phyloP scores from a whole-genome alignment of 108 stramenopile genomes.

The Nitzschia putrida region DNA sequence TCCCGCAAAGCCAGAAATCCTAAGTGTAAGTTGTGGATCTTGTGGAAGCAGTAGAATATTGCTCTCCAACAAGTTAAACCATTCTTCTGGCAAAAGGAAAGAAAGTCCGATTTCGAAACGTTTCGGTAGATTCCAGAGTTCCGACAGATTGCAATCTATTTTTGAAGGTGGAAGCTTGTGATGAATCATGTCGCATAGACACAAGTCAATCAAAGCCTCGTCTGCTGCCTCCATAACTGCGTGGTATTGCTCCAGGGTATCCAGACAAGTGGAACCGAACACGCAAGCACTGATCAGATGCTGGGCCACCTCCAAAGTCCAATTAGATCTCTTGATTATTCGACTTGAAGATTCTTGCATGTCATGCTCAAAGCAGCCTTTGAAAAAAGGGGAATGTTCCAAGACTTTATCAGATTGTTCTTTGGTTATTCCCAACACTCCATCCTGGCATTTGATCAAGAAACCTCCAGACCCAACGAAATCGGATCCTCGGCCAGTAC shows the following conservation, averaged over 20 bases:
- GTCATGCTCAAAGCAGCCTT: constrained; percentile 20
- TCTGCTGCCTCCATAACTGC: constrained; percentile 22
- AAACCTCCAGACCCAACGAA: constrained; percentile 36
- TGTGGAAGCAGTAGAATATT: too few species aligned
- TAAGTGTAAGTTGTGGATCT: too few species aligned
- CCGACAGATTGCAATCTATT: constrained; percentile 5
- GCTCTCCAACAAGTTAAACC: too few species aligned
- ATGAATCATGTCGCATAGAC: constrained; percentile 19
- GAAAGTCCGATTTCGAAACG: too few species aligned
- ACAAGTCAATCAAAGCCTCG: constrained; percentile 25
- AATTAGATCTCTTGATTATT: constrained; percentile 24
- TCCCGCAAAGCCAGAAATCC: too few species aligned
- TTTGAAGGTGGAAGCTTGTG: constrained; percentile 13
- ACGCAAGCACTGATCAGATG: constrained; percentile 20
- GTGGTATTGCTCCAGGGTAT: constrained; percentile 9
- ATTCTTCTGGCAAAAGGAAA: too few species aligned
- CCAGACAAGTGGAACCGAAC: constrained; percentile 15
- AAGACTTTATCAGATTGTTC: constrained; percentile 9
- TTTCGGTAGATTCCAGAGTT: not conserved
- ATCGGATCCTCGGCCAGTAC: constrained; percentile 12
- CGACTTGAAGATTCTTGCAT: constrained; percentile 7
- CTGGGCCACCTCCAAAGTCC: constrained; percentile 15
- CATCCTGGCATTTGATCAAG: constrained; percentile 19
- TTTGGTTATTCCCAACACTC: constrained; percentile 24
- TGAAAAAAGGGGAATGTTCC: constrained; percentile 18